Evolutionary conservation across 1,284 basidiomycete genomes (phyloP).

Genomic region (Tilletia horrida): DNA sequence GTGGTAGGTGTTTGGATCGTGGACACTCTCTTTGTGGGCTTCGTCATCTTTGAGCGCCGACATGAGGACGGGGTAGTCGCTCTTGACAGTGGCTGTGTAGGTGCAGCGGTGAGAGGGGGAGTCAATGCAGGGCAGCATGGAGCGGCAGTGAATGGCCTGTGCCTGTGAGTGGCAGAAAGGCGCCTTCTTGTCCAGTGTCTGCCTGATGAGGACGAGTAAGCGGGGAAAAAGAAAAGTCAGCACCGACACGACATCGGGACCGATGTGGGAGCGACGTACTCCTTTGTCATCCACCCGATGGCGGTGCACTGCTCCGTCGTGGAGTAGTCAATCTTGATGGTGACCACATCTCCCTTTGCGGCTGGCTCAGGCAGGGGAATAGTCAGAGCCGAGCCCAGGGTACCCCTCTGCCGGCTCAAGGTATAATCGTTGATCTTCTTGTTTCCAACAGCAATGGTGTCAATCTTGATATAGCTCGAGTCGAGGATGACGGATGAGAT

Average conservation of each 20-base stretch:
- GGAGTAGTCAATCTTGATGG: slow-evolving; percentile 53
- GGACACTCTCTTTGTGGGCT: slow-evolving; percentile 23
- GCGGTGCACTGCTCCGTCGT: slow-evolving; percentile 78
- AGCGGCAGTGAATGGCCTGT: slow-evolving; percentile 63
- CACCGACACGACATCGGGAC: too few species aligned
- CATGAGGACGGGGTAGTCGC: slow-evolving; percentile 51
- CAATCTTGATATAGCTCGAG: slow-evolving; percentile 70
- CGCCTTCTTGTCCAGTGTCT: slow-evolving; percentile 73
- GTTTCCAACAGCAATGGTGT: slow-evolving; percentile 63
- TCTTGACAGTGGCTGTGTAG: slow-evolving; percentile 46
- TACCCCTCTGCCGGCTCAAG: slow-evolving; percentile 51
- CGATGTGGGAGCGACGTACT: slow-evolving; percentile 59
- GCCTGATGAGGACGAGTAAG: slow-evolving; percentile 59
- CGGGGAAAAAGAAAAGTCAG: background rate
- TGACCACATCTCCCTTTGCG: slow-evolving; percentile 37
- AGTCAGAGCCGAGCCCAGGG: slow-evolving; percentile 56
- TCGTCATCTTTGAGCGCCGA: slow-evolving; percentile 45
- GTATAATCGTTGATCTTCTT: slow-evolving; percentile 62
- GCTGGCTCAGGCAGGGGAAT: slow-evolving; percentile 52
- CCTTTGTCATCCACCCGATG: slow-evolving; percentile 87
- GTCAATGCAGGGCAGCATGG: slow-evolving; percentile 47
- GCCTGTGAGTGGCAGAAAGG: slow-evolving; percentile 92
- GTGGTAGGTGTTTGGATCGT: slow-evolving; percentile 30
- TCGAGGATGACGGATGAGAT: slow-evolving; percentile 74
- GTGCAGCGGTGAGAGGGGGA: slow-evolving; percentile 52